Percentiles rank a stretch among this genome's conserved stretches.
These are phyloP conservation scores for Wickerhamomyces silvicola DNA, from an alignment of 805 yeast species.

Conservation along the genomic window DNA sequence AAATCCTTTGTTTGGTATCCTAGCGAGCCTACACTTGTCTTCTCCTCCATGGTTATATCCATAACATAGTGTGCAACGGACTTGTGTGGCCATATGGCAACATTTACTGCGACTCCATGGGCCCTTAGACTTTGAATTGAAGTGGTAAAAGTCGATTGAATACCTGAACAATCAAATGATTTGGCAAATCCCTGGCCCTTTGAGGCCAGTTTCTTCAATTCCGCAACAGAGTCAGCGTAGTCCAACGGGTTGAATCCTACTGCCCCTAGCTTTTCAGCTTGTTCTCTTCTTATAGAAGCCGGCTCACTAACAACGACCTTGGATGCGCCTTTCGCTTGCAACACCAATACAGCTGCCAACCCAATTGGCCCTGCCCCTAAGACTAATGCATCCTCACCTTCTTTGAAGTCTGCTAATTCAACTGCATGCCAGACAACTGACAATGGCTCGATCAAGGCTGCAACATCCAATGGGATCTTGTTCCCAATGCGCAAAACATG, in stretches of 20 bases:
- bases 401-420: conserved; percentile 34
- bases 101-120: conserved; percentile 39
- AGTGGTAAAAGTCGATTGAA: conserved; percentile 38
- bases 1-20: conserved; percentile 40
- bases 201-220: conserved; percentile 30
- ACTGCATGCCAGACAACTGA: conserved; percentile 58
- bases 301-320: conserved; percentile 56
- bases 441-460: conserved; percentile 52
- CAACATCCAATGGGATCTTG: conserved; percentile 41
- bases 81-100: conserved; percentile 45
- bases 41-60: conserved; percentile 39
- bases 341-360: conserved; percentile 47
- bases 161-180: conserved; percentile 50
- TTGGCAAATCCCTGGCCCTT: conserved; percentile 41
- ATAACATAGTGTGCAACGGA: conserved; percentile 38
- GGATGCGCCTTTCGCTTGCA: conserved; percentile 42
- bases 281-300: conserved; percentile 52
- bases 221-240: conserved; percentile 25
- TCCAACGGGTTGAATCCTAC: conserved; percentile 36
- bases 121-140: conserved; percentile 34
- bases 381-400: conserved; percentile 42
- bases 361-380: conserved; percentile 64
- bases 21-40: conserved; percentile 37
- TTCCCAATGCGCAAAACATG: conserved; percentile 36
- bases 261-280: conserved; percentile 45